Base-by-base conservation (phyloP, 345 rosid genomes). In the Boechera divaricarpa region DNA sequence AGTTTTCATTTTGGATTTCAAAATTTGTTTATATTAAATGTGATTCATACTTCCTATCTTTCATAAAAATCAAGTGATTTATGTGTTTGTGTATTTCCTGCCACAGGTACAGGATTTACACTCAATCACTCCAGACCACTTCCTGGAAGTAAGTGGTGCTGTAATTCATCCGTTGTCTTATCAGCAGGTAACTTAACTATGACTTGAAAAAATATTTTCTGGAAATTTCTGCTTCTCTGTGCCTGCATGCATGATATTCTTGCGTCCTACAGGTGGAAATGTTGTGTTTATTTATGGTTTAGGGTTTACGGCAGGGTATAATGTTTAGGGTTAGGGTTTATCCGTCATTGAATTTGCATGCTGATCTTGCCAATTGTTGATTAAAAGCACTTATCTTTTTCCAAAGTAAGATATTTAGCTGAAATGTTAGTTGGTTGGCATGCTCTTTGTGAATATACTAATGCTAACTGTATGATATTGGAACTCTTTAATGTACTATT, bases 101-200 rank as follows among this genome's bases (percentile, higher is more conserved):
- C 72, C 77, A 83, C 83, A 95, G 99, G 98, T 95, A 80, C 94
- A 95, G 77, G 92, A 95, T 92, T 82, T 95, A 73, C 99, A 95
- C 83, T 84, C 82, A 4, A 87, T 95, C 74, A 92, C 99, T 77
- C 99, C 98, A 69, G 83, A 81, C 73, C 80, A 86, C 66, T 95
- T 95, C 82, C 83, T 95, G 69, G 98, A 95, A 92, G 90, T 95
- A 47, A 92, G 98, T 74, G 98, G 99, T 63, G 96, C 86, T 48
- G 92, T 92, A 67, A 90, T 95, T 67, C 99, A 95, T 70, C 88
- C 99, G 35, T 79, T 92, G 78, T 95, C 99, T 61, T 92, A 92
- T 75, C 98, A 95, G 84, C 99, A 95, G 96, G 99, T 94, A 73
- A 63, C 69, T 51, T 90, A 69, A 59, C 73, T 60, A 32, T 36